Evolutionary conservation across 495 filamentous ascomycete species (phyloP).

Genomic region (Penicillium dipodomyicola): DNA sequence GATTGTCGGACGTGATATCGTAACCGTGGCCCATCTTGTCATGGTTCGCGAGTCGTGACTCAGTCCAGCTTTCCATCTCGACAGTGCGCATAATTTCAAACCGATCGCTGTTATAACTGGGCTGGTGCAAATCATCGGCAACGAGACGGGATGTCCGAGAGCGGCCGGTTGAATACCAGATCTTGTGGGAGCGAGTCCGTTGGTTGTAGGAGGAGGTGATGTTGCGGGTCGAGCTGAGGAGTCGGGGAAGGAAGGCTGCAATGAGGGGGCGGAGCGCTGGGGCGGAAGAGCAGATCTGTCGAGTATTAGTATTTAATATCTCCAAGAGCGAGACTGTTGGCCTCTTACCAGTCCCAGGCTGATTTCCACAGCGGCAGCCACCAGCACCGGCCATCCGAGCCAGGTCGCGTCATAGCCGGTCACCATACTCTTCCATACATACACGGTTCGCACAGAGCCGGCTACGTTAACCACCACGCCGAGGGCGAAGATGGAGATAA

Average conservation of each 20-base stretch:
- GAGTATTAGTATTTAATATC: not conserved
- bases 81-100: constrained; percentile 33
- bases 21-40: constrained; percentile 13
- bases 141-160: constrained; percentile 18
- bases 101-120: constrained; percentile 21
- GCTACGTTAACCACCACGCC: constrained; percentile 59
- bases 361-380: constrained; percentile 55
- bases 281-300: constrained; percentile 55
- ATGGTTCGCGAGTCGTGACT: constrained; percentile 21
- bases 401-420: constrained; percentile 53
- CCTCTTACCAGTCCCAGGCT: constrained; percentile 57
- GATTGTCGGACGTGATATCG: constrained; percentile 15
- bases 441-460: constrained; percentile 54
- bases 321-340: constrained; percentile 3
- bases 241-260: constrained; percentile 40
- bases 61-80: constrained; percentile 37
- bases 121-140: constrained; percentile 3
- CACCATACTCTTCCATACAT: constrained; percentile 49
- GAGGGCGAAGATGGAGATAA: constrained; percentile 57
- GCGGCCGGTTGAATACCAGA: constrained; percentile 27
- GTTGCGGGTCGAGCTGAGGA: constrained; percentile 33
- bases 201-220: constrained; percentile 22
- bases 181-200: constrained; percentile 24
- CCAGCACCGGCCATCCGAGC: constrained; percentile 52
- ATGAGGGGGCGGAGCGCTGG: constrained; percentile 56